phyloP scores from a whole-genome alignment of 805 yeast genomes.

The Hanseniaspora hatyaiensis region DNA sequence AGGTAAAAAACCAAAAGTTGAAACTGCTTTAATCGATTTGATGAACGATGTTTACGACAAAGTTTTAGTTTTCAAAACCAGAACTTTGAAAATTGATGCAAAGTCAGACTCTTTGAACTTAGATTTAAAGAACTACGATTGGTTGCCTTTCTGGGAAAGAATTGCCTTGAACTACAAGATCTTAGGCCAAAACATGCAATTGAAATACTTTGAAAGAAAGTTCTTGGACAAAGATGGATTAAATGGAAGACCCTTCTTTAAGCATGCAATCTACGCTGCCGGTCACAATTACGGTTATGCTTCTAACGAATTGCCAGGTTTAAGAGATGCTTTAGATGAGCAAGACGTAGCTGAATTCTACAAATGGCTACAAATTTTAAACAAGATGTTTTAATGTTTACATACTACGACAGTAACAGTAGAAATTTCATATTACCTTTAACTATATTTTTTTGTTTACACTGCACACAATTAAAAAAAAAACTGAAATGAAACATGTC shows the following conservation, averaged over 20 bases:
- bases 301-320: constrained; percentile 43
- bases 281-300: constrained; percentile 48
- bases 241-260: constrained; percentile 42
- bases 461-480: no score
- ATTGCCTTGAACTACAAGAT: constrained; percentile 24
- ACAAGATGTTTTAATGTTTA: constrained; percentile 13
- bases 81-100: constrained; percentile 25
- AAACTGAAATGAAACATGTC: no score
- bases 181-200: constrained; percentile 28
- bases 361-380: constrained; percentile 25
- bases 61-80: constrained; percentile 22
- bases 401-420: not conserved
- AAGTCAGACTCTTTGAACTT: constrained; percentile 20
- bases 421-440: not conserved
- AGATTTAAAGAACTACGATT: constrained; percentile 26
- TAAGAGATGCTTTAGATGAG: constrained; percentile 44
- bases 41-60: constrained; percentile 26
- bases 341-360: constrained; percentile 29
- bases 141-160: constrained; percentile 29
- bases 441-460: no score
- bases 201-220: constrained; percentile 35
- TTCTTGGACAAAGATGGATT: constrained; percentile 39
- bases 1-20: not conserved
- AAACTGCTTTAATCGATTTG: constrained; percentile 23
- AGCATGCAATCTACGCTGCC: constrained; percentile 41